Evolutionary conservation across 805 yeast genomes (phyloP), one percentile per base, ranked within the genome.

Genomic region (Crinitomyces ghanaensis): DNA sequence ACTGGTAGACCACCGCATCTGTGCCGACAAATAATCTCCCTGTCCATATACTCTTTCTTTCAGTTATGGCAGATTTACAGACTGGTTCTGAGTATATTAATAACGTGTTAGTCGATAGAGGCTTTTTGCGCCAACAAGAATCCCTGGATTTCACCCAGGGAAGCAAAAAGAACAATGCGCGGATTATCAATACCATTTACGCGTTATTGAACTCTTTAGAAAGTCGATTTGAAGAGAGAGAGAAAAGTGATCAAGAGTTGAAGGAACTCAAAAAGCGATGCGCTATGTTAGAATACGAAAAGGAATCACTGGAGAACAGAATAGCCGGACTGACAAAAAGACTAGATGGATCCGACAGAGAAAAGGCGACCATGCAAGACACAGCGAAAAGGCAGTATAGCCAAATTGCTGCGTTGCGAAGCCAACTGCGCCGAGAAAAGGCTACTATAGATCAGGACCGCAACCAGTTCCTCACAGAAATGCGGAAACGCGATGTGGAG

Each of bases 401-500:
- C n/a, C n/a, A n/a, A n/a, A n/a, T n/a, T n/a, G n/a, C n/a, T n/a
- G n/a, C n/a, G n/a, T n/a, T n/a, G n/a, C n/a, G n/a, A n/a, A n/a
- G n/a, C n/a, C n/a, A n/a, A n/a, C n/a, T n/a, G n/a, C n/a, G n/a
- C n/a, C 17, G 28, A 36, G 22, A 29, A 26, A 18, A 37, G 35
- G 17, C 26, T 11, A 16, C 35, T 5, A 29, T 42, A 5, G 35
- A 37, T 13, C 39, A 41, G 27, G 17, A 33, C 26, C 29, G 34
- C 15, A 35, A 24, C 16, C 49, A 43, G 26, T 43, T 36, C 29
- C 36, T 44, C 14, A 45, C 37, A 17, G 51, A 47, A 17, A 32
- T 47, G 27, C 33, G 51, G 12, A 46, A 35, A 26, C 26, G 49
- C 6, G 51, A 47, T 31, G 37, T 47, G 19, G 45, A 45, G 16